Evolutionary conservation across 345 rosid genomes (phyloP).

Genomic region (Barbarea vulgaris): DNA sequence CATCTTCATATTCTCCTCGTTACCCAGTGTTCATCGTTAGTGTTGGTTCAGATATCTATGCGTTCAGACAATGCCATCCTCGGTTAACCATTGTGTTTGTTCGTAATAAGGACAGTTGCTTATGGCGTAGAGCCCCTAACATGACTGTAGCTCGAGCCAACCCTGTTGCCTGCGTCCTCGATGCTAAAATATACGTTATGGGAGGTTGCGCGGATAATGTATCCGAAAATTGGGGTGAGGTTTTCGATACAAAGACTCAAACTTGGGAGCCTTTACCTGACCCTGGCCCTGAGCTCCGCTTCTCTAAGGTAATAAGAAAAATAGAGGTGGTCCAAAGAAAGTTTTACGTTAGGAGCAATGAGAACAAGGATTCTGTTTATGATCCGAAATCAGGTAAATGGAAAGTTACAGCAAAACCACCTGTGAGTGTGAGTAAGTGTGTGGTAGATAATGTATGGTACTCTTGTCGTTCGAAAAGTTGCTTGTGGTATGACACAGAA

Average conservation of each 20-base stretch:
- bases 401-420: not conserved
- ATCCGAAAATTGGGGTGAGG: not conserved
- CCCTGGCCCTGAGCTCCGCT: not conserved
- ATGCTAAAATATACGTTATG: conserved; percentile 58
- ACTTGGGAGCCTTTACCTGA: conserved; percentile 14
- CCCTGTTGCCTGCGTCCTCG: conserved; percentile 50
- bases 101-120: conserved; percentile 58
- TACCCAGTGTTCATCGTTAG: conserved; percentile 30
- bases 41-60: conserved; percentile 50
- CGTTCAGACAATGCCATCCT: conserved; percentile 50
- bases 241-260: conserved; percentile 5
- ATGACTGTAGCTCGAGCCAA: conserved; percentile 61
- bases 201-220: not conserved
- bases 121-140: conserved; percentile 52
- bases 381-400: not conserved
- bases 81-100: conserved; percentile 48
- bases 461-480: not conserved
- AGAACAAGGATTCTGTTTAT: conserved; percentile 18
- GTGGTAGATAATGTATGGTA: not conserved
- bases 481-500: conserved; percentile 10
- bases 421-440: not conserved
- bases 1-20: not conserved
- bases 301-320: not conserved
- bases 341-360: conserved; percentile 14
- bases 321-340: not conserved